Base-by-base conservation (phyloP, 148 eudicot species). In the Bassia scoparia region DNA sequence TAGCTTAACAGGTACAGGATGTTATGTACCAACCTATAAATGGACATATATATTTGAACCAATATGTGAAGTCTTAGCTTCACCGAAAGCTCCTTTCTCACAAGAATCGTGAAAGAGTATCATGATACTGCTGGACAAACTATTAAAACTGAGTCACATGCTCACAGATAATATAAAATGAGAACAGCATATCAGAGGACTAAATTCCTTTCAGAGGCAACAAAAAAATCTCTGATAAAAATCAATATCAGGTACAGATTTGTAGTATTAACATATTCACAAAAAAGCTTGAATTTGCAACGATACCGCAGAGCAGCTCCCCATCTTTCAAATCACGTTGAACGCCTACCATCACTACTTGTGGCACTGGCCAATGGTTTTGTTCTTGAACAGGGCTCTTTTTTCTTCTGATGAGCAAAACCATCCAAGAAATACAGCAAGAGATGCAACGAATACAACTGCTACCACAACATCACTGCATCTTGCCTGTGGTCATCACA, bases 11-110 rank as follows among this genome's bases (percentile, higher is more conserved):
- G 69, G 65, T 35, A 70, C 30, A 55, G 74, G 69, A 20, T 55
- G 26, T 16, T 69, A 41, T 30, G 17, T n/a, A 72, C 72, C 72
- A 72, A 96, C 99, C 99, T 92, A 78, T 87, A 96, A 70, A 92
- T 86, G 67, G 96, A 87, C 95, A 96, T 88, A 70, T 85, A 90
- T 74, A 87, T 94, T 88, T 96, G 97, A 79, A 96, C 92, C 49
- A 86, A 78, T 44, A 97, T n/a, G n/a, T n/a, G 92, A 76, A 96
- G 97, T 76, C 84, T 91, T 74, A n/a, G 91, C 94, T 35, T 89
- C 95, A 50, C 85, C 86, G 21, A 83, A 70, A 56, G 81, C 77
- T 58, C 84, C 82, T 79, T 71, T 84, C 70, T 85, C 96, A 71
- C 85, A 49, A 83, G 89, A 85, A 89, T 89, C 97, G 92, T 71